phyloP scores from a whole-genome alignment of 331 rosid species.

The Prunus yedoensis region DNA sequence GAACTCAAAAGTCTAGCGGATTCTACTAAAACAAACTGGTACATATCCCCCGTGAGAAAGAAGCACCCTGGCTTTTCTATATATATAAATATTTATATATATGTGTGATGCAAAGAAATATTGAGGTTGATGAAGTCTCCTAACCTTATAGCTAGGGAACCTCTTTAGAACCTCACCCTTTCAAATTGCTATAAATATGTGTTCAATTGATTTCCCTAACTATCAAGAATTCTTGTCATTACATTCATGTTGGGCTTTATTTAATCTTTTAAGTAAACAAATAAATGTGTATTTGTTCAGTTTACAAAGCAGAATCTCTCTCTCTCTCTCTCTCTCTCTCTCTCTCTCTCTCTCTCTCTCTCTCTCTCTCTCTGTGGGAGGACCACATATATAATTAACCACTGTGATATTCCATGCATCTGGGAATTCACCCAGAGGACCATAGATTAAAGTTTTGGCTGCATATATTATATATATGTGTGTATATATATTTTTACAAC shows the following conservation, averaged over 20 bases:
- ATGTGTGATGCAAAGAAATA: too few species aligned
- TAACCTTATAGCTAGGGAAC: constrained; percentile 23
- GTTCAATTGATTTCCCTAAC: constrained; percentile 1
- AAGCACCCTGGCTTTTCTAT: too few species aligned
- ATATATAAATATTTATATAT: too few species aligned
- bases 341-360: constrained; percentile 3
- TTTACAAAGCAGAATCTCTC: background rate
- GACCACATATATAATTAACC: too few species aligned
- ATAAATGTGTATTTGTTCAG: background rate
- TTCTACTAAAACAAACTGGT: constrained; percentile 46
- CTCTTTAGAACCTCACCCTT: constrained; percentile 31
- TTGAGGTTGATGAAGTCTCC: too few species aligned
- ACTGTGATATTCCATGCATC: too few species aligned
- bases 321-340: background rate
- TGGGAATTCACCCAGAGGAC: too few species aligned
- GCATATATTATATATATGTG: too few species aligned
- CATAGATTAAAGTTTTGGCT: too few species aligned
- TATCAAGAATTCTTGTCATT: constrained; percentile 35
- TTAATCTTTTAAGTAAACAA: background rate
- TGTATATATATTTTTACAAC: too few species aligned
- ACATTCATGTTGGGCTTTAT: constrained; percentile 38
- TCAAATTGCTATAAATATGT: background rate
- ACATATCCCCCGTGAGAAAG: background rate
- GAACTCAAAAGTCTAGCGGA: constrained; percentile 59
- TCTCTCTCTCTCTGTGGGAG: background rate